Conservation (phyloP, 2,329 filamentous ascomycete genomes). For the Venturia oleaginea region DNA sequence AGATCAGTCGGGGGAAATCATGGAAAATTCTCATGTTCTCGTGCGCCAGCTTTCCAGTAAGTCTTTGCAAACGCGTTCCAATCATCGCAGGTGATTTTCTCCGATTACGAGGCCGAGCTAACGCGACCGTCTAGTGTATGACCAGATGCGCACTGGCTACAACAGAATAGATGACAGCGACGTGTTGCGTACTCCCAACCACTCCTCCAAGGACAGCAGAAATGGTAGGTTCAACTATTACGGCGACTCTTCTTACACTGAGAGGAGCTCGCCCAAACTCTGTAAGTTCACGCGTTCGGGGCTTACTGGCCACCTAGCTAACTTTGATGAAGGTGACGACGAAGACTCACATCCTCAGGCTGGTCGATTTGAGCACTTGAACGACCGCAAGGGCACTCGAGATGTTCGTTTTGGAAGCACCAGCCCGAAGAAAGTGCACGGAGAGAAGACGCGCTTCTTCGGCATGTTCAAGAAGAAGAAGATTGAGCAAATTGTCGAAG, state of each 20-base stretch:
- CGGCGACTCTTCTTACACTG: neutral
- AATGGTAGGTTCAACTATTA: neutral
- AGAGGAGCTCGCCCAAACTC: neutral
- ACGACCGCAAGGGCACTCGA: constrained; percentile 1
- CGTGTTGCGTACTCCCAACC: neutral
- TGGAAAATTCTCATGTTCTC: neutral
- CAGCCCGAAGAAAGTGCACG: neutral
- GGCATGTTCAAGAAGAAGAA: constrained; percentile 7
- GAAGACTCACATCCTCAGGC: neutral
- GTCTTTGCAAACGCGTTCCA: neutral
- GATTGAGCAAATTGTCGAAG: neutral
- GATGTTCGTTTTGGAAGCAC: neutral
- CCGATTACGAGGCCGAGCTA: neutral
- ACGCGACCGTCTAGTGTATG: neutral
- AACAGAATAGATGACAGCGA: neutral
- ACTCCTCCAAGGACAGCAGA: constrained; percentile 5
- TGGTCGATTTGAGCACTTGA: constrained; percentile 3
- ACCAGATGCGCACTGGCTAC: neutral
- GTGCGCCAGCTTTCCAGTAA: neutral
- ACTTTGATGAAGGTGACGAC: neutral
- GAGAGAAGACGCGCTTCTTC: constrained; percentile 1
- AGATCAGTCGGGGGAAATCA: neutral
- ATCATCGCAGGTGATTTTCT: neutral
- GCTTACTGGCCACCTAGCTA: neutral
- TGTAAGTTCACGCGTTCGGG: neutral